These are phyloP conservation scores for Sarocladium oryzae DNA, from an alignment of 2,329 filamentous ascomycete genomes.

Conservation along the genomic window DNA sequence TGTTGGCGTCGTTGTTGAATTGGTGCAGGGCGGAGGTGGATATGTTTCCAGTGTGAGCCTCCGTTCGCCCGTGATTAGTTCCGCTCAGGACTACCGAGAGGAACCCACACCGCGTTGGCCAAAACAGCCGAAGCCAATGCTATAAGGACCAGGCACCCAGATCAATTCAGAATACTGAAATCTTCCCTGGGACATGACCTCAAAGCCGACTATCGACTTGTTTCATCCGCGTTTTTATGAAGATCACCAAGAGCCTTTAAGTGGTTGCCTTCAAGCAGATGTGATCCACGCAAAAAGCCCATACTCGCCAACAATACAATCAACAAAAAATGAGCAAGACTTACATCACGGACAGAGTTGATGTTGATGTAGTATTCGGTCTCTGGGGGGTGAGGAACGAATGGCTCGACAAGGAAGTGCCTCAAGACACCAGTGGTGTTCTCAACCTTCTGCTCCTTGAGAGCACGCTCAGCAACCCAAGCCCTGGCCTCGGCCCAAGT, in stretches of 20 bases:
- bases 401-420: constrained; percentile 97
- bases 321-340: constrained; percentile 30
- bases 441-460: constrained; percentile 91
- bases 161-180: background rate
- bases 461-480: constrained; percentile 89
- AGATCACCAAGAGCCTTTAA: too few relatives aligned
- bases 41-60: constrained; percentile 26
- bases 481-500: constrained; percentile 88
- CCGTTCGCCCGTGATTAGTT: constrained; percentile 27
- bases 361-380: constrained; percentile 99
- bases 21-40: constrained; percentile 12
- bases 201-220: background rate
- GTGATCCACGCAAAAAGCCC: too few relatives aligned
- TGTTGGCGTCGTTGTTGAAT: too few relatives aligned
- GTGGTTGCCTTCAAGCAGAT: too few relatives aligned
- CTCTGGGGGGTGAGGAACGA: constrained; percentile 89
- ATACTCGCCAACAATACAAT: too few relatives aligned
- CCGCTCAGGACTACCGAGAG: background rate
- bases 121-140: background rate
- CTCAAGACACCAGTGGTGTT: constrained; percentile 80
- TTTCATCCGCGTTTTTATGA: background rate
- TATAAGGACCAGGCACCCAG: background rate
- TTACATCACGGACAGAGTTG: constrained; percentile 98
- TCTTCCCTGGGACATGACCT: background rate
- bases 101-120: background rate